Evolutionary conservation across 2,329 filamentous ascomycete species (phyloP), one percentile per base, ranked within the genome.

Genomic region (Sporothrix variecibatus): DNA sequence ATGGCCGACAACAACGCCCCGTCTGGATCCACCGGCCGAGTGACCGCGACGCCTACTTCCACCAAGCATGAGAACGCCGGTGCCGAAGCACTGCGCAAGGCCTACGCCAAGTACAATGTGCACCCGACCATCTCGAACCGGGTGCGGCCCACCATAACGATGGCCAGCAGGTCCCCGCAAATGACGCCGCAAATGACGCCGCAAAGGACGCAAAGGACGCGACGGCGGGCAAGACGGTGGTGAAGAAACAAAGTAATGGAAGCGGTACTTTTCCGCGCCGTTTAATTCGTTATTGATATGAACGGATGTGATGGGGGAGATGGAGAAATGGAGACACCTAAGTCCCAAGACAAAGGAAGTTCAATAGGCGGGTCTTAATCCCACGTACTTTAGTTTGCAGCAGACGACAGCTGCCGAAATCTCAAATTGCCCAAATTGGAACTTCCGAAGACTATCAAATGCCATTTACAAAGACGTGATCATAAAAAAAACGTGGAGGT

Each of bases 31-130:
- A 62, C 31, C 7, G 31, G 43, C 43, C 12, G 15, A 20, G 43
- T 49, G 43, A 5, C 43, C 43, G 43, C 43, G 43, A 49, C 12
- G 3, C 43, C 43, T 20, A 17, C 43, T 4, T 49, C 23, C 26
- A 9, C n/a, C 23, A 58, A 58, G 7, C 68, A 71, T 34, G 34
- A 40, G 6, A 28, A 58, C n/a, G n/a, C n/a, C 51, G 67, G 72
- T 28, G 43, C 72, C 17, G 67, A 71, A 23, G 73, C 73, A 8
- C 60, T 74, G 58, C 68, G 60, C 60, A 67, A 56, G 73, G 68
- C 73, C 4, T 74, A 74, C 43, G 70, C 70, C 68, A 74, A 74
- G 60, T 74, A 74, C 73, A 65, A 74, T 43, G 71, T 74, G 26
- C 62, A 71, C 58, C 26, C 73, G 49, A 71, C 68, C 23, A 38